Conservation (phyloP, 2,329 filamentous ascomycete species). For the Rosellinia necatrix region DNA sequence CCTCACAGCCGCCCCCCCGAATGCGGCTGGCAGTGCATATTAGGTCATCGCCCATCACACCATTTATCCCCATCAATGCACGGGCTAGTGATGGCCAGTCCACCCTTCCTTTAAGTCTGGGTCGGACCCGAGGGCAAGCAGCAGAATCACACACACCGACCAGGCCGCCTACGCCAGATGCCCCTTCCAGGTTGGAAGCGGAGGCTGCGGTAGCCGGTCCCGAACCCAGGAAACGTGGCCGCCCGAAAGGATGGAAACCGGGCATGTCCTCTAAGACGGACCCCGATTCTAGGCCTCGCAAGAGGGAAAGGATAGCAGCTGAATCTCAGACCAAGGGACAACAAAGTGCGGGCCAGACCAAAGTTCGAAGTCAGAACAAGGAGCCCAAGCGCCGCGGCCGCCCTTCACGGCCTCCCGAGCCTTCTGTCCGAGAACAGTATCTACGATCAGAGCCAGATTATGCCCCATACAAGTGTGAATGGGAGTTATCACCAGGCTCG, state of each 20-base stretch:
- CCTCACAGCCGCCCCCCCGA: slow-evolving; percentile 14
- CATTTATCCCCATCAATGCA: slow-evolving; percentile 26
- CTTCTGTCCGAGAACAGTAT: slow-evolving; percentile 49
- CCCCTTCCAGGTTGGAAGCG: slow-evolving; percentile 10
- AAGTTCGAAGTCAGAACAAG: slow-evolving; percentile 16
- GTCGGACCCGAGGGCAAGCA: slow-evolving; percentile 10
- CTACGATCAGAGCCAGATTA: slow-evolving; percentile 49
- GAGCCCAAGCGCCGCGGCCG: slow-evolving; percentile 49
- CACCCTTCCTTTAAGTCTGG: slow-evolving; percentile 3
- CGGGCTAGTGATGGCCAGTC: slow-evolving; percentile 7
- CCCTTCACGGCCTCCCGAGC: slow-evolving; percentile 46
- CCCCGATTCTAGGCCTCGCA: slow-evolving; percentile 24
- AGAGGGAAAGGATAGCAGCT: slow-evolving; percentile 22
- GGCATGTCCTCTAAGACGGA: slow-evolving; percentile 40
- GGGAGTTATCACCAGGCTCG: slow-evolving; percentile 44
- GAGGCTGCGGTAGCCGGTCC: slow-evolving; percentile 21
- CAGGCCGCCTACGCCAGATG: slow-evolving; percentile 6
- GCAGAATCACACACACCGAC: slow-evolving; percentile 12
- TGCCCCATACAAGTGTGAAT: slow-evolving; percentile 62
- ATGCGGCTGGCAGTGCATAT: slow-evolving; percentile 37
- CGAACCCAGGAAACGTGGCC: slow-evolving; percentile 46
- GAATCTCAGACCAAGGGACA: not conserved
- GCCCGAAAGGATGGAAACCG: slow-evolving; percentile 54
- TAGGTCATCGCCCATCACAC: slow-evolving; percentile 28
- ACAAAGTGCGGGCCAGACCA: not conserved